A percentile compares a stretch with the other conserved stretches of the same genome.
Conservation (phyloP, 352 stramenopile species). For the Pythium chondricola region DNA sequence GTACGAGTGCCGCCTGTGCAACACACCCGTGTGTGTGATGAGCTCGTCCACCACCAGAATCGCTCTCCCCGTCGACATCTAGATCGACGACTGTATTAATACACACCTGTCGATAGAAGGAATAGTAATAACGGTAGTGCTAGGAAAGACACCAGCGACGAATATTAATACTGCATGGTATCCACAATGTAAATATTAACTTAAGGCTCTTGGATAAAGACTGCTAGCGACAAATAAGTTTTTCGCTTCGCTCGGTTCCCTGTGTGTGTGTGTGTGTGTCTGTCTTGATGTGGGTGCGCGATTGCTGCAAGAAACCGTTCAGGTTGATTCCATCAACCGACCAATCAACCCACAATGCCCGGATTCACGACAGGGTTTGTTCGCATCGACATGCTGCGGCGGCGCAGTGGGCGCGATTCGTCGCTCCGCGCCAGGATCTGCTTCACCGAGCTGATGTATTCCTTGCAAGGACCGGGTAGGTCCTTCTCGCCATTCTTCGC, state of each 20-base stretch:
- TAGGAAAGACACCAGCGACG: background rate
- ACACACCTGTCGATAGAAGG: background rate
- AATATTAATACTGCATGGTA: too few relatives aligned
- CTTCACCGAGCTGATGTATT: constrained; percentile 85
- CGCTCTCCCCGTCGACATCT: constrained; percentile 8
- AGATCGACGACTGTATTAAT: too few relatives aligned
- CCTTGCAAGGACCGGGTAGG: constrained; percentile 65
- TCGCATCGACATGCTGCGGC: constrained; percentile 60
- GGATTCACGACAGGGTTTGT: constrained; percentile 40
- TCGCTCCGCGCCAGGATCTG: constrained; percentile 68
- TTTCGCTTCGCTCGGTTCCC: background rate
- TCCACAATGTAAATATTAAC: too few relatives aligned
- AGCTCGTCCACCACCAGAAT: background rate
- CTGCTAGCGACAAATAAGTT: too few relatives aligned
- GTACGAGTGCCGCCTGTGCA: constrained; percentile 16
- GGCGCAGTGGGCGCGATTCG: constrained; percentile 23
- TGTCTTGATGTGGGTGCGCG: background rate
- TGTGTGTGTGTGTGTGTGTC: background rate
- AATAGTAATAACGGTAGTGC: background rate
- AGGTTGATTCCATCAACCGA: too few relatives aligned
- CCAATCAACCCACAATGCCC: constrained; percentile 1
- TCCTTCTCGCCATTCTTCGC: constrained; percentile 43
- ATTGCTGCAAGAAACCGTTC: too few relatives aligned
- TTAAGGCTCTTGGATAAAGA: too few relatives aligned
- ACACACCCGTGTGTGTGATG: constrained; percentile 6